These are phyloP conservation scores for Staphylotrichum longicolle DNA, from an alignment of 495 filamentous ascomycete genomes.

Conservation along the genomic window DNA sequence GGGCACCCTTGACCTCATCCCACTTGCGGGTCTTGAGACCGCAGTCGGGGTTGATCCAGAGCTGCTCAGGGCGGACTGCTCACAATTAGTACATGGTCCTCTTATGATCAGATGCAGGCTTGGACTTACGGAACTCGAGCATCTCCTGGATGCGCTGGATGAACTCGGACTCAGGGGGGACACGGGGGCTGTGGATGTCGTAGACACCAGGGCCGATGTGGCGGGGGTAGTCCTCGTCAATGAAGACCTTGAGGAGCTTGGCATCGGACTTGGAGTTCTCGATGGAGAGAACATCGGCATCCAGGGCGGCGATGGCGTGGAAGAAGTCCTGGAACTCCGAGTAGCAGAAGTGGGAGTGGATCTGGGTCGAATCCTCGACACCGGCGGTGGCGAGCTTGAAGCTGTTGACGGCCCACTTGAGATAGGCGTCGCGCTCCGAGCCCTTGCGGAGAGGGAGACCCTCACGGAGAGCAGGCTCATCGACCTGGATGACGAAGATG, in stretches of 20 bases:
- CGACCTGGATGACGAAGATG: conserved; percentile 96
- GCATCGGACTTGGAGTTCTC: conserved; percentile 99
- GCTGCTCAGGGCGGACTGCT: conserved; percentile 66
- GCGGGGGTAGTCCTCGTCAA: conserved; percentile 90
- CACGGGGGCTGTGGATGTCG: conserved; percentile 98
- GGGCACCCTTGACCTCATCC: conserved; percentile 90
- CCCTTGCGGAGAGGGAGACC: conserved; percentile 94
- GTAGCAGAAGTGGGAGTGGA: conserved; percentile 99
- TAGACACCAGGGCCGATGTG: conserved; percentile 99
- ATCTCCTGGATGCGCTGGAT: conserved; percentile 96
- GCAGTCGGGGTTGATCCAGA: conserved; percentile 99
- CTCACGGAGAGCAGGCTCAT: conserved; percentile 98
- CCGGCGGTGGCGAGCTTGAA: conserved; percentile 93
- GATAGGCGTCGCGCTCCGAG: conserved; percentile 88
- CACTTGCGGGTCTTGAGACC: conserved; percentile 97
- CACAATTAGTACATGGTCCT: conserved; percentile 11
- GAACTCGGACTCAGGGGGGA: conserved; percentile 94
- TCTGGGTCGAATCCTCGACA: conserved; percentile 91
- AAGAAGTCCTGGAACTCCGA: conserved; percentile 99
- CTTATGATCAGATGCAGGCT: too few relatives aligned
- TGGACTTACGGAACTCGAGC: conserved; percentile 76
- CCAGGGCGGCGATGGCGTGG: conserved; percentile 93
- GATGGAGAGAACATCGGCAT: conserved; percentile 96
- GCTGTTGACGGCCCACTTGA: conserved; percentile 92
- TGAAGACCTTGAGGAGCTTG: conserved; percentile 97